Evolutionary conservation across 805 yeast species (phyloP).

Genomic region (Hanseniaspora guilliermondii): DNA sequence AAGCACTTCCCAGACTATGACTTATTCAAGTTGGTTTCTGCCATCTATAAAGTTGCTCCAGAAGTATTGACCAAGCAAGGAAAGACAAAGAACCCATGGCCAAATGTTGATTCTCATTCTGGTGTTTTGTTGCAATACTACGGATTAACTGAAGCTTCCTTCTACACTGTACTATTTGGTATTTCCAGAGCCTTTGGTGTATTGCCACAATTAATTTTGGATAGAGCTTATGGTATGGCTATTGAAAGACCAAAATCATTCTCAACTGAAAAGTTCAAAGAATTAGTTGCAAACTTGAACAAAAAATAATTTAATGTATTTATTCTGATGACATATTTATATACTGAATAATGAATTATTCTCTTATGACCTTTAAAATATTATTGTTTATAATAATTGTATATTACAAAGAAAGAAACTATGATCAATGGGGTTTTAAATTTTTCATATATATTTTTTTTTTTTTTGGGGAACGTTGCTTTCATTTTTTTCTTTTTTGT

Average conservation of each 20-base stretch:
- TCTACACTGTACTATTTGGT: conserved; percentile 79
- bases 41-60: conserved; percentile 74
- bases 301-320: not conserved
- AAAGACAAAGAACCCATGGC: conserved; percentile 89
- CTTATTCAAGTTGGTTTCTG: conserved; percentile 63
- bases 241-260: conserved; percentile 86
- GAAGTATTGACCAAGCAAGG: conserved; percentile 69
- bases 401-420: too few species aligned
- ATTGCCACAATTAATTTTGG: conserved; percentile 71
- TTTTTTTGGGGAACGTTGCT: not conserved
- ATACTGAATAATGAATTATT: not conserved
- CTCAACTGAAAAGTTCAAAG: conserved; percentile 85
- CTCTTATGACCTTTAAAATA: not conserved
- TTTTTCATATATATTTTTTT: too few species aligned
- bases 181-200: conserved; percentile 81
- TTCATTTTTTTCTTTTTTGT: too few species aligned
- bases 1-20: conserved; percentile 68
- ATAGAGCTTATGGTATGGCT: conserved; percentile 70
- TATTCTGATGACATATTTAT: not conserved
- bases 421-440: too few species aligned
- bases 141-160: conserved; percentile 69
- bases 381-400: not conserved
- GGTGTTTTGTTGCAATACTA: conserved; percentile 77
- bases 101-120: conserved; percentile 79
- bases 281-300: conserved; percentile 40